Evolutionary conservation across 208 protist genomes (phyloP).

Genomic region (Trypanosoma conorhini): DNA sequence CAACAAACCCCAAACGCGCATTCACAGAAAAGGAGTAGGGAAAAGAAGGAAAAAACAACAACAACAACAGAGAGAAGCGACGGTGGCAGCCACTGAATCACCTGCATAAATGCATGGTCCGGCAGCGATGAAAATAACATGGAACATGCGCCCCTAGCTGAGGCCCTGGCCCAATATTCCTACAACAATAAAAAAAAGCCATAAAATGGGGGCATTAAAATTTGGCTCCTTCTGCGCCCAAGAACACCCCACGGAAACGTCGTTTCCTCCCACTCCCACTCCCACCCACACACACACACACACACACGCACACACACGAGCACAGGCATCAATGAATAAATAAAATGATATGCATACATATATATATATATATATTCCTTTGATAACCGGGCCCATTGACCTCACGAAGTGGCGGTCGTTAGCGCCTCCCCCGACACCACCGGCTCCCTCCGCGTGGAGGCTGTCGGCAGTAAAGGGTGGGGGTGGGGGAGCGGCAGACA

Average conservation of each 20-base stretch:
- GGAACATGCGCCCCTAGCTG: not conserved
- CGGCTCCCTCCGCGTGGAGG: no score
- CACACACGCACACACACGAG: not conserved
- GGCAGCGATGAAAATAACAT: not conserved
- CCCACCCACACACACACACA: not conserved
- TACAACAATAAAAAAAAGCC: not conserved
- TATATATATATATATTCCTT: no score
- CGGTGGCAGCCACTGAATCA: not conserved
- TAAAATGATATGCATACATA: no score
- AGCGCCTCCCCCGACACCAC: no score
- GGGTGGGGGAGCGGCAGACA: no score
- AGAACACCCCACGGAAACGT: not conserved
- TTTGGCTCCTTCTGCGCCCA: no score
- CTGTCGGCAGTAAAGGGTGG: no score
- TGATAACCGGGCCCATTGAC: not conserved
- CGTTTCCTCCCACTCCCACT: not conserved
- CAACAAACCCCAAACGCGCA: conserved; percentile 5
- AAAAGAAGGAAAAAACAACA: not conserved
- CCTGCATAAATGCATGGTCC: not conserved
- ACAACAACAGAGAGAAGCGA: not conserved
- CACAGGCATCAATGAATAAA: conserved; percentile 1
- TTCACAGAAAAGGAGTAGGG: conserved; percentile 11
- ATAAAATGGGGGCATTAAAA: no score
- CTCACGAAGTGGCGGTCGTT: not conserved
- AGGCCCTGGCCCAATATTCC: not conserved